Percentiles rank a stretch among this genome's conserved stretches.
phyloP scores from a whole-genome alignment of 768 basidiomycete genomes.

The Megacollybia marginata region DNA sequence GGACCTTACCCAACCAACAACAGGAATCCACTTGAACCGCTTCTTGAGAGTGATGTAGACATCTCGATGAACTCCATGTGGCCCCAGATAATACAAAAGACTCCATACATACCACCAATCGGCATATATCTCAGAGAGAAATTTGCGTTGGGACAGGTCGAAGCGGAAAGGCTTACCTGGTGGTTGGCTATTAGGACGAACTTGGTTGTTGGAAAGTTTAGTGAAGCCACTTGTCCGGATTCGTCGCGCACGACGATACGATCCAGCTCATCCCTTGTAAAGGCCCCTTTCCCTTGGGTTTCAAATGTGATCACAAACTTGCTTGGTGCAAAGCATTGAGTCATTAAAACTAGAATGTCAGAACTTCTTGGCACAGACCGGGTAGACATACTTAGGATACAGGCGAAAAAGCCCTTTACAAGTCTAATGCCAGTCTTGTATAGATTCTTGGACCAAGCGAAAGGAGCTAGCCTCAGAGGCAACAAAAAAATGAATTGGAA shows the following conservation, averaged over 20 bases:
- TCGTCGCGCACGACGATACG: conserved; percentile 47
- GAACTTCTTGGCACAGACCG: background rate
- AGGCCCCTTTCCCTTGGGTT: conserved; percentile 54
- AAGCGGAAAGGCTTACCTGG: conserved; percentile 46
- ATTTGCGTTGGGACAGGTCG: background rate
- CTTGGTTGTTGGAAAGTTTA: conserved; percentile 65
- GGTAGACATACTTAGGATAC: conserved; percentile 54
- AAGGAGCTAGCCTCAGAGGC: conserved; percentile 60
- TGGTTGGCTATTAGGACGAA: conserved; percentile 89
- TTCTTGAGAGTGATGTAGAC: conserved; percentile 92
- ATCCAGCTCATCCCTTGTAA: conserved; percentile 54
- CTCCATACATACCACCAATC: conserved; percentile 92
- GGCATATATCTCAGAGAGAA: conserved; percentile 49
- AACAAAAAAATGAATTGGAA: conserved; percentile 69
- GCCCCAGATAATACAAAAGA: conserved; percentile 62
- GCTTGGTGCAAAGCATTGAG: conserved; percentile 78
- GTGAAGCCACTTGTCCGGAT: conserved; percentile 45
- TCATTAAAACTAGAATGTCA: conserved; percentile 54
- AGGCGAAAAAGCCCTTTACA: conserved; percentile 79
- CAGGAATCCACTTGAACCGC: conserved; percentile 76
- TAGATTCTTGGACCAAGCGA: conserved; percentile 40
- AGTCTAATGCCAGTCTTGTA: conserved; percentile 70
- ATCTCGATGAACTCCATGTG: conserved; percentile 55
- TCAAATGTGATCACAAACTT: conserved; percentile 69
- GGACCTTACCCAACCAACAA: conserved; percentile 76